Base-by-base conservation (phyloP, 1,139 yeast genomes). In the Candida freyschussii region DNA sequence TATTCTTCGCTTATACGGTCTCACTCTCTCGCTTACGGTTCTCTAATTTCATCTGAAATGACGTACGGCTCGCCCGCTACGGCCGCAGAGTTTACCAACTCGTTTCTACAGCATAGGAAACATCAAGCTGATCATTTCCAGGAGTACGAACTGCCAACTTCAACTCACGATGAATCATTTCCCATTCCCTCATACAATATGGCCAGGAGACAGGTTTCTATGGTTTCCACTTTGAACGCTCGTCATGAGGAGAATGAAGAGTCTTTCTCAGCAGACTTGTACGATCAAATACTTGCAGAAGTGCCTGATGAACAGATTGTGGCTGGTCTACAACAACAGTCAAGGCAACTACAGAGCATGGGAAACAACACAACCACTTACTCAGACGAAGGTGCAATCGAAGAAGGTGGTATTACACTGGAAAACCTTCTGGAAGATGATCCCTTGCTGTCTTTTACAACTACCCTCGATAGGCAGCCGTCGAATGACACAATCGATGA, bases 401-500 rank as follows among this genome's bases (percentile, higher is more conserved):
- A 29, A 7, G 35, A 31, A 4, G 38, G 35, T n/a, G 34, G 38
- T 13, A 37, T 50, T 10, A 47, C 52, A 2, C 34, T 48, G 13
- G 51, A 48, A 28, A 38, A 40, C 16, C 33, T 50, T 11, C 30
- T 50, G 5, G 53, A 47, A 26, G 53, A 50, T 27, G 54, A 50
- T 23, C 54, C 54, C 3, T 26, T 50, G 8, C 15, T 44, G 8
- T 47, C 48, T 1, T 50, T 47, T 33, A 48, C 54, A 6, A 47
- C 48, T 0, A 36, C 51, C 2, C 26, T 50, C 20, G 52, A 46
- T 33, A 45, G 54, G 34, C 47, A 43, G 17, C 43, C 43, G 12
- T 50, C 54, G 1, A 48, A 50, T 27, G 53, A 48, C 14, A 50
- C 54, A 7, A 47, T 50, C 12, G 21, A 45, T 4, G 51, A 48